phyloP scores from a whole-genome alignment of 2,329 filamentous ascomycete genomes.

The Ceratocystis alfenasii region DNA sequence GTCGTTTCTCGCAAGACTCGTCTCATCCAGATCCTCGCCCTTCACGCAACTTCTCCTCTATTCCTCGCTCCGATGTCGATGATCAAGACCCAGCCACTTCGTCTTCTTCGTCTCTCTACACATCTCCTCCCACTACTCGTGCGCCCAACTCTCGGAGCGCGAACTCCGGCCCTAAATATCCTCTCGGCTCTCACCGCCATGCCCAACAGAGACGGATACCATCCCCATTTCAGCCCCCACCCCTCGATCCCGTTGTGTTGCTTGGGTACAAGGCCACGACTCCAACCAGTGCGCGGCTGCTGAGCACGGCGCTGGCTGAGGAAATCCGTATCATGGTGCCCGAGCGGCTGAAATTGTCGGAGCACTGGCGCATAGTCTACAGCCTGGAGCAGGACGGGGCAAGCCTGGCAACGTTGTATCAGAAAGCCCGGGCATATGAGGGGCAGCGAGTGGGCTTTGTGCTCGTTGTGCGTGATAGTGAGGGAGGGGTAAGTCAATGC shows the following conservation, averaged over 20 bases:
- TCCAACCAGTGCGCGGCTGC: conserved; percentile 47
- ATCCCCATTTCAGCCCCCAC: conserved; percentile 77
- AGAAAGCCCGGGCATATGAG: conserved; percentile 56
- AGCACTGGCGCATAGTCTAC: conserved; percentile 78
- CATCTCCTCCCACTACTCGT: neutral
- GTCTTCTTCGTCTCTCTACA: conserved; percentile 20
- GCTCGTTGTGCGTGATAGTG: conserved; percentile 68
- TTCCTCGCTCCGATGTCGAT: conserved; percentile 35
- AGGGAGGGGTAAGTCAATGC: conserved; percentile 52
- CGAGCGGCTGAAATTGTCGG: conserved; percentile 71
- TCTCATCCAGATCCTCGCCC: neutral
- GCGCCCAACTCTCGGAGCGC: neutral
- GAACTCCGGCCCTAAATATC: neutral
- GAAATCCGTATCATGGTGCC: conserved; percentile 86
- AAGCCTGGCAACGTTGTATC: conserved; percentile 74
- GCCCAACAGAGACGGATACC: conserved; percentile 42
- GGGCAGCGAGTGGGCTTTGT: conserved; percentile 74
- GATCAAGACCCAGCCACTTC: conserved; percentile 29
- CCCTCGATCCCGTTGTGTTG: conserved; percentile 68
- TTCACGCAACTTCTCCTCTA: conserved; percentile 4
- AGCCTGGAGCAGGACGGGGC: conserved; percentile 87
- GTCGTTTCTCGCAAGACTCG: conserved; percentile 21
- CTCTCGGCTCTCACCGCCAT: conserved; percentile 10
- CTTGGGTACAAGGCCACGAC: conserved; percentile 53
- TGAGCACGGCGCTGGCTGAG: conserved; percentile 67